phyloP scores from a whole-genome alignment of 495 filamentous ascomycete species.

The Daldinia caldariorum region DNA sequence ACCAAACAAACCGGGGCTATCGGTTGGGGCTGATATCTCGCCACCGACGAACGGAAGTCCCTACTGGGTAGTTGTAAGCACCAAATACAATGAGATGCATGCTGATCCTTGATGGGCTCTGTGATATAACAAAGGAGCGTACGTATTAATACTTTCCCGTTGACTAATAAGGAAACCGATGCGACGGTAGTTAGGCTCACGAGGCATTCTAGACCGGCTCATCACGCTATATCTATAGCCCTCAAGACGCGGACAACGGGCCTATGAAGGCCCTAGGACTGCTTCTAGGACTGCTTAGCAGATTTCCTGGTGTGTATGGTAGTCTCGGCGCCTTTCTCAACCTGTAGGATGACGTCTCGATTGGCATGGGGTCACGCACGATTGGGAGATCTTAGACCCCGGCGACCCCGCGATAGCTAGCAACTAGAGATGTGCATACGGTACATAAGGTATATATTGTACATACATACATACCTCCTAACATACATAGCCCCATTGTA shows the following conservation, averaged over 20 bases:
- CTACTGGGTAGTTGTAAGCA: neutral
- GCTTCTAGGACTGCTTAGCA: slow-evolving; percentile 9
- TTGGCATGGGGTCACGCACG: slow-evolving; percentile 25
- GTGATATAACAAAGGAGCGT: neutral
- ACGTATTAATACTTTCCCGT: neutral
- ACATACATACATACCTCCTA: neutral
- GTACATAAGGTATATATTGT: no score
- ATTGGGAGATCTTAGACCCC: slow-evolving; percentile 32
- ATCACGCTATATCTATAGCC: slow-evolving; percentile 17
- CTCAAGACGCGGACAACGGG: slow-evolving; percentile 1
- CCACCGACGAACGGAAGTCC: neutral
- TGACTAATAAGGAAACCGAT: slow-evolving; percentile 15
- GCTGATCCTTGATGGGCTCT: neutral
- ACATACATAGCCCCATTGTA: slow-evolving; percentile 29
- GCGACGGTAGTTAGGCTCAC: slow-evolving; percentile 16
- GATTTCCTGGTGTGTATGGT: slow-evolving; percentile 17
- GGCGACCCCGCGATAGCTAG: slow-evolving; percentile 39
- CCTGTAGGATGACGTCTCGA: slow-evolving; percentile 36
- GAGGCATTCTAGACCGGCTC: slow-evolving; percentile 24
- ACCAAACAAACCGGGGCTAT: slow-evolving; percentile 4
- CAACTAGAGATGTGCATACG: neutral
- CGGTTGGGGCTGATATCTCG: neutral
- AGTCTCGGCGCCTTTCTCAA: slow-evolving; percentile 33
- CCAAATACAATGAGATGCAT: neutral
- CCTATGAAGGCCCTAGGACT: slow-evolving; percentile 1